phyloP scores from a whole-genome alignment of 192 early-diverging fungal genomes.

The Spizellomyces punctatus region DNA sequence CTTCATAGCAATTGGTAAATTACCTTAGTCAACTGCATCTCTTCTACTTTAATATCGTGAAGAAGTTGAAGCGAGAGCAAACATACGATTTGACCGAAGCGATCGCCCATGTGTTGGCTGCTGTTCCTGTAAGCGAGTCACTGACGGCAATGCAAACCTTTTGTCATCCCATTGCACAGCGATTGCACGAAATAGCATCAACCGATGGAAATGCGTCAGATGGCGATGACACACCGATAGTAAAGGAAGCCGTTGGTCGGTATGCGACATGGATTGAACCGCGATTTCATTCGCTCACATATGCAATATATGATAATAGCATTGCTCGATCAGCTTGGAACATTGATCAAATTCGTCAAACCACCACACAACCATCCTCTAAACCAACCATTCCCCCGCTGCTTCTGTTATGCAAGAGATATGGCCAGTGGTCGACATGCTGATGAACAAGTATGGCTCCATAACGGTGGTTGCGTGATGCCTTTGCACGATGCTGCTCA shows the following conservation, averaged over 20 bases:
- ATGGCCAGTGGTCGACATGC: slow-evolving; percentile 72
- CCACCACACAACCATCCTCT: slow-evolving; percentile 31
- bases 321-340: slow-evolving; percentile 50
- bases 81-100: slow-evolving; percentile 82
- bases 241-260: slow-evolving; percentile 26
- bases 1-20: slow-evolving; percentile 65
- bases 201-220: slow-evolving; percentile 42
- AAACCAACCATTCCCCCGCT: slow-evolving; percentile 63
- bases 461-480: slow-evolving; percentile 50
- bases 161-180: slow-evolving; percentile 71
- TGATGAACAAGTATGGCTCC: slow-evolving; percentile 56
- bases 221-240: slow-evolving; percentile 37
- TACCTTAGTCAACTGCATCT: slow-evolving; percentile 78
- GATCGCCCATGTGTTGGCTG: slow-evolving; percentile 85
- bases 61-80: slow-evolving; percentile 70
- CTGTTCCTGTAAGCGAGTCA: slow-evolving; percentile 65
- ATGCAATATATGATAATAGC: neutral
- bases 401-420: slow-evolving; percentile 66
- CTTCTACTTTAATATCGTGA: slow-evolving; percentile 78
- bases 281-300: no score
- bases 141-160: slow-evolving; percentile 70
- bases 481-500: slow-evolving; percentile 59
- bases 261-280: neutral
- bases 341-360: slow-evolving; percentile 9
- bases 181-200: slow-evolving; percentile 62